phyloP scores from a whole-genome alignment of 345 rosid species.

The Salix brachista region DNA sequence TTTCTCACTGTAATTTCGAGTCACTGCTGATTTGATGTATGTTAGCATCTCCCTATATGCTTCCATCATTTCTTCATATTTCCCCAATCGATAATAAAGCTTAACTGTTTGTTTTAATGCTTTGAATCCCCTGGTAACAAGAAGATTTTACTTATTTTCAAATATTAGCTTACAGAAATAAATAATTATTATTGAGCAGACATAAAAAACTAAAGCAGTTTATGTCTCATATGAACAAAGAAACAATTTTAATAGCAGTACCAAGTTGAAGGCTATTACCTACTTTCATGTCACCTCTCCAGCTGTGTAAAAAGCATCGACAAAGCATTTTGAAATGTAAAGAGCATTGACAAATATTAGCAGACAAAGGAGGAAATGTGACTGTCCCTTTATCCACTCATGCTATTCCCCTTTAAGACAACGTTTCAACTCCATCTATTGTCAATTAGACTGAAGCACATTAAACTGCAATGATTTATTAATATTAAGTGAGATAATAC shows the following conservation, averaged over 20 bases:
- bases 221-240: not conserved
- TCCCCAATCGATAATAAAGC: slow-evolving; percentile 87
- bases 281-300: not conserved
- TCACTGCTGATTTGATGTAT: slow-evolving; percentile 94
- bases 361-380: not conserved
- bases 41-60: slow-evolving; percentile 92
- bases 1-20: slow-evolving; percentile 94
- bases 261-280: not conserved
- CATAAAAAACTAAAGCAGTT: not conserved
- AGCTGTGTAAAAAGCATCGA: not conserved
- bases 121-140: slow-evolving; percentile 82
- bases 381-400: not conserved
- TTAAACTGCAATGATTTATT: not conserved
- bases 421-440: not conserved
- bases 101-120: slow-evolving; percentile 96
- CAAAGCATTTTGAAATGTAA: not conserved
- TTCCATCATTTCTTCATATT: slow-evolving; percentile 91
- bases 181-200: not conserved
- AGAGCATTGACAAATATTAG: not conserved
- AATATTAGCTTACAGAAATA: not conserved
- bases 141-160: not conserved
- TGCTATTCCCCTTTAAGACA: not conserved
- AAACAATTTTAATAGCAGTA: not conserved
- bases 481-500: not conserved
- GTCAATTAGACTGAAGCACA: not conserved